A percentile compares a stretch with the other conserved stretches of the same genome.
These are phyloP conservation scores for Periglandula ipomoeae DNA, from an alignment of 2,329 filamentous ascomycete genomes.

Conservation along the genomic window DNA sequence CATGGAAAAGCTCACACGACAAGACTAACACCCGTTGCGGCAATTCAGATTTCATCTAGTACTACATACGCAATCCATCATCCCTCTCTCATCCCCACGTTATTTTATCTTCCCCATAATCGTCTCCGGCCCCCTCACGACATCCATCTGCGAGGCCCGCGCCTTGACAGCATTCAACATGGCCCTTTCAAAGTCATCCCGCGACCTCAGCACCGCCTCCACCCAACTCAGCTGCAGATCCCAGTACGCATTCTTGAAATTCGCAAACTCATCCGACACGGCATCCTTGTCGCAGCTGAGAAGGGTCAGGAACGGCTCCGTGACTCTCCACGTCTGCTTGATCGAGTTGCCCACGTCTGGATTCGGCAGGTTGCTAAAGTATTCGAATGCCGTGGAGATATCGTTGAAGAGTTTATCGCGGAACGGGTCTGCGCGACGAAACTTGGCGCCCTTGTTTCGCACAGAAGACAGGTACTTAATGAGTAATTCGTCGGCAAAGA, in stretches of 20 bases:
- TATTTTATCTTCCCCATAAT: conserved; percentile 91
- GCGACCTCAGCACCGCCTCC: conserved; percentile 73
- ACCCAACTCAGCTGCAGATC: conserved; percentile 94
- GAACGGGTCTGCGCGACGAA: conserved; percentile 78
- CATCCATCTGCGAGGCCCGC: conserved; percentile 74
- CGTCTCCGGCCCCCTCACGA: conserved; percentile 75
- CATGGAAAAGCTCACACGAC: too few species aligned
- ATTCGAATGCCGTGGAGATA: conserved; percentile 80
- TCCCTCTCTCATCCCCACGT: not conserved
- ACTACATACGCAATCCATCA: too few species aligned
- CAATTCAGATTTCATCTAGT: too few species aligned
- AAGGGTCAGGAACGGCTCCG: conserved; percentile 72
- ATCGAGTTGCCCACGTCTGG: conserved; percentile 62
- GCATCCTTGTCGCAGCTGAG: conserved; percentile 66
- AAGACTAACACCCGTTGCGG: too few species aligned
- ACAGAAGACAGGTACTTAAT: conserved; percentile 75
- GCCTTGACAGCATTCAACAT: conserved; percentile 86
- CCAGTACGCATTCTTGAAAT: conserved; percentile 83
- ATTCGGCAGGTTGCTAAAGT: conserved; percentile 67
- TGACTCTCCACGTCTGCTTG: conserved; percentile 87
- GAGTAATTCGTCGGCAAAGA: conserved; percentile 85
- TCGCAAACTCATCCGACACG: conserved; percentile 69
- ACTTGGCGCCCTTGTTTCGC: conserved; percentile 83
- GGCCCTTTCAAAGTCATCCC: conserved; percentile 88
- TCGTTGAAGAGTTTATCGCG: conserved; percentile 92